Evolutionary conservation across 1,284 basidiomycete species (phyloP).

Genomic region (Termitomyces sp.): DNA sequence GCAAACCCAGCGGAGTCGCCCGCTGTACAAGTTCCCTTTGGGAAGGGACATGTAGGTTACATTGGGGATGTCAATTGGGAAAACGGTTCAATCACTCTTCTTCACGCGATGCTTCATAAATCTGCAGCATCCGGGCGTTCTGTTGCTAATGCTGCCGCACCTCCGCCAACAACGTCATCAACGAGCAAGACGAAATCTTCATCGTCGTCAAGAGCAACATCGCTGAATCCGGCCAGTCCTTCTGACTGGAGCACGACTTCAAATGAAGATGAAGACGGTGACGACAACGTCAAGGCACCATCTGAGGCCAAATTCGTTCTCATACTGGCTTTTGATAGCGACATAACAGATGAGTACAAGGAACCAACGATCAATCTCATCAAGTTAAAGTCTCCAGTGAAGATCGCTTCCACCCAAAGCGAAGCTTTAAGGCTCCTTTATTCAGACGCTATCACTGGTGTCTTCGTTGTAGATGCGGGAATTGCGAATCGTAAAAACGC

Average conservation of each 20-base stretch:
- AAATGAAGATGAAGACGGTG: background rate
- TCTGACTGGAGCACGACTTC: background rate
- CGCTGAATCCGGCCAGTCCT: background rate
- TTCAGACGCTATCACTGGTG: constrained; percentile 23
- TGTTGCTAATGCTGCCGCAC: constrained; percentile 2
- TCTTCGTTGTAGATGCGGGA: constrained; percentile 21
- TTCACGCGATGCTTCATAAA: constrained; percentile 23
- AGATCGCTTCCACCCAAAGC: constrained; percentile 6
- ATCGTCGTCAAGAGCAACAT: background rate
- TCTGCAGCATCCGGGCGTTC: constrained; percentile 24
- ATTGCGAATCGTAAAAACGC: constrained; percentile 18
- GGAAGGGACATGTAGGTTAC: constrained; percentile 26
- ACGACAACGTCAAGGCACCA: background rate
- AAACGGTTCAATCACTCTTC: constrained; percentile 17
- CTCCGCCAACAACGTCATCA: constrained; percentile 7
- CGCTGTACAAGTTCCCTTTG: constrained; percentile 20
- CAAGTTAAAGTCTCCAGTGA: constrained; percentile 8
- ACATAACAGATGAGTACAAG: constrained; percentile 10
- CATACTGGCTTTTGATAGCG: constrained; percentile 10
- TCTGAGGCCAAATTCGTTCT: constrained; percentile 19
- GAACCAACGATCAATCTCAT: constrained; percentile 10
- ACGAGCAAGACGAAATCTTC: background rate
- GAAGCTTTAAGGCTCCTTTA: constrained; percentile 12
- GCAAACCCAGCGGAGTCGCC: constrained; percentile 20
- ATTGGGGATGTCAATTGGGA: constrained; percentile 29